These are phyloP conservation scores for Lactarius hatsudake DNA, from an alignment of 768 basidiomycete genomes.

Conservation along the genomic window DNA sequence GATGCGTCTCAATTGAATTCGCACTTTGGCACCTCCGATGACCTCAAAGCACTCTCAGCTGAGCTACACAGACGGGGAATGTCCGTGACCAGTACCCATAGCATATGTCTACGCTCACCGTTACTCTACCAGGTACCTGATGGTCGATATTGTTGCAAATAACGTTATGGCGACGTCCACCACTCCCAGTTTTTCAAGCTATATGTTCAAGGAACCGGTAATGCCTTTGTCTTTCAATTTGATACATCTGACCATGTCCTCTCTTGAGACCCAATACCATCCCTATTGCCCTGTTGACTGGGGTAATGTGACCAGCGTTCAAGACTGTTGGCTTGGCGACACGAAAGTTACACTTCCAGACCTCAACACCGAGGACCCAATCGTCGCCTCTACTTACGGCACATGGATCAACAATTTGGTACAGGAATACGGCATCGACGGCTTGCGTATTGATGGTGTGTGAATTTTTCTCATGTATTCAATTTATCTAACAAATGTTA, in stretches of 20 bases:
- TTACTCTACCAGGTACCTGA: constrained; percentile 53
- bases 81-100: constrained; percentile 38
- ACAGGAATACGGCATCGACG: constrained; percentile 71
- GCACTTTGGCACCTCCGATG: constrained; percentile 69
- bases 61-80: constrained; percentile 73
- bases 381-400: constrained; percentile 60
- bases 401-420: constrained; percentile 70
- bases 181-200: constrained; percentile 61
- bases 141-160: constrained; percentile 85
- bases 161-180: constrained; percentile 74
- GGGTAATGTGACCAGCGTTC: constrained; percentile 64
- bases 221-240: constrained; percentile 24
- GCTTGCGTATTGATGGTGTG: constrained; percentile 78
- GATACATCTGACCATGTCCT: constrained; percentile 11
- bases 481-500: constrained; percentile 18
- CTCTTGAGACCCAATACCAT: constrained; percentile 63
- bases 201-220: constrained; percentile 65
- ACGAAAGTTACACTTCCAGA: constrained; percentile 70
- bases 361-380: constrained; percentile 67
- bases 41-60: constrained; percentile 61
- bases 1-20: constrained; percentile 66
- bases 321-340: constrained; percentile 85
- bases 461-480: not conserved
- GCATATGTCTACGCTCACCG: not conserved
- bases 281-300: constrained; percentile 74